Conservation (phyloP, 495 filamentous ascomycete species). For the Talaromyces ruber region DNA sequence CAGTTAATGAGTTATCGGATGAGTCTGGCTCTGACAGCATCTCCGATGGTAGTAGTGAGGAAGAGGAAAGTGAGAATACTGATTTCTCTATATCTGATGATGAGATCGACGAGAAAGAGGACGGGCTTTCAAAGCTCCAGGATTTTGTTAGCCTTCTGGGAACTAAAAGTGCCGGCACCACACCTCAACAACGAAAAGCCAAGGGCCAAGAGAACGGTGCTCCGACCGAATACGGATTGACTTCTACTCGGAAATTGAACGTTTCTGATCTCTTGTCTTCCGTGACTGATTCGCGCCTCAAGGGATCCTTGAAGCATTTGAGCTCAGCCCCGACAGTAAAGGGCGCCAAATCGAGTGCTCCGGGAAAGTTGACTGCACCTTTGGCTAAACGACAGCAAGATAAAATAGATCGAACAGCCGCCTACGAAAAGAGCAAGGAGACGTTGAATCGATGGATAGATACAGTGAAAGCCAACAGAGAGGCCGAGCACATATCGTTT, state of each 20-base stretch:
- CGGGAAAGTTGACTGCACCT: constrained; percentile 74
- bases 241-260: constrained; percentile 63
- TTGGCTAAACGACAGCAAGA: constrained; percentile 87
- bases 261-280: constrained; percentile 67
- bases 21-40: constrained; percentile 22
- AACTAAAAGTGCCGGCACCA: constrained; percentile 17
- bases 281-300: constrained; percentile 65
- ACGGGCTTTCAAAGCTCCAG: constrained; percentile 56
- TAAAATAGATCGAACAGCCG: constrained; percentile 70
- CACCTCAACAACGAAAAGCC: constrained; percentile 14
- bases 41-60: constrained; percentile 19
- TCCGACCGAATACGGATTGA: constrained; percentile 50
- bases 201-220: constrained; percentile 39
- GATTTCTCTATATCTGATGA: constrained; percentile 48
- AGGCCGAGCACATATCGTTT: constrained; percentile 88
- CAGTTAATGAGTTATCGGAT: constrained; percentile 25
- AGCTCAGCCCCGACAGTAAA: constrained; percentile 34
- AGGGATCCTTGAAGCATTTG: constrained; percentile 68
- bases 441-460: constrained; percentile 85
- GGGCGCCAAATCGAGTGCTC: constrained; percentile 42
- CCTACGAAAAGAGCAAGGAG: constrained; percentile 86
- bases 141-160: constrained; percentile 63
- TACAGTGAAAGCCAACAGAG: constrained; percentile 86
- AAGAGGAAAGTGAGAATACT: constrained; percentile 39
- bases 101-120: constrained; percentile 49